phyloP scores from a whole-genome alignment of 2,329 filamentous ascomycete species.

The Truncatella angustata region DNA sequence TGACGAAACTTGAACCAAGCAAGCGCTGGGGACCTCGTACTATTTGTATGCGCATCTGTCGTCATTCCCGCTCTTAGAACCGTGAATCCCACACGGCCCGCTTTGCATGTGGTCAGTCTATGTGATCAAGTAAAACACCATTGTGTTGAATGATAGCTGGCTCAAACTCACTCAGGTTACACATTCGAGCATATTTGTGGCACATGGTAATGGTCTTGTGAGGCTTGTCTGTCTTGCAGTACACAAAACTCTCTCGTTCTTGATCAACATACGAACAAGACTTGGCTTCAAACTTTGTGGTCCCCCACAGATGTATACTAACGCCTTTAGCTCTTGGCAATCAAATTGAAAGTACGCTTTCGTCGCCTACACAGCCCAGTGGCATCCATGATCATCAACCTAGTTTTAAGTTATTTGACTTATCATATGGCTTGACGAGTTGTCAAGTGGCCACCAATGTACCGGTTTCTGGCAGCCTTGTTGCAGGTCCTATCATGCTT shows the following conservation, averaged over 20 bases:
- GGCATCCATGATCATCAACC: not conserved
- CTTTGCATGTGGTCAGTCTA: not conserved
- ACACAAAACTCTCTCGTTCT: no score
- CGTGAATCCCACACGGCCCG: not conserved
- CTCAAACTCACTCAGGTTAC: no score
- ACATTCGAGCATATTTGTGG: no score
- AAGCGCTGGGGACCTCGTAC: not conserved
- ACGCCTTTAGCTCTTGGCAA: not conserved
- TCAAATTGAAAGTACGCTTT: not conserved
- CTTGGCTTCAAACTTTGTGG: not conserved
- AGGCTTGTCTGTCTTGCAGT: no score
- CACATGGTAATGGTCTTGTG: no score
- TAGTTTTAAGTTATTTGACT: not conserved
- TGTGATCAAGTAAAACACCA: no score
- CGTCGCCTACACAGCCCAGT: not conserved
- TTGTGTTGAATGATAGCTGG: no score
- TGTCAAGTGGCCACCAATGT: not conserved
- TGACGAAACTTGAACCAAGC: slow-evolving; percentile 1
- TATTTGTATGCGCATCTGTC: slow-evolving; percentile 1
- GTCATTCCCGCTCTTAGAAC: not conserved
- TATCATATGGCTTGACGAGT: not conserved
- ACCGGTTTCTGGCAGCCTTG: not conserved
- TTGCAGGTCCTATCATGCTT: not conserved
- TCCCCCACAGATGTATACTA: not conserved
- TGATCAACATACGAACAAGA: no score